These are phyloP conservation scores for Globisporangium abappressorium DNA, from an alignment of 352 stramenopile species.

Conservation along the genomic window DNA sequence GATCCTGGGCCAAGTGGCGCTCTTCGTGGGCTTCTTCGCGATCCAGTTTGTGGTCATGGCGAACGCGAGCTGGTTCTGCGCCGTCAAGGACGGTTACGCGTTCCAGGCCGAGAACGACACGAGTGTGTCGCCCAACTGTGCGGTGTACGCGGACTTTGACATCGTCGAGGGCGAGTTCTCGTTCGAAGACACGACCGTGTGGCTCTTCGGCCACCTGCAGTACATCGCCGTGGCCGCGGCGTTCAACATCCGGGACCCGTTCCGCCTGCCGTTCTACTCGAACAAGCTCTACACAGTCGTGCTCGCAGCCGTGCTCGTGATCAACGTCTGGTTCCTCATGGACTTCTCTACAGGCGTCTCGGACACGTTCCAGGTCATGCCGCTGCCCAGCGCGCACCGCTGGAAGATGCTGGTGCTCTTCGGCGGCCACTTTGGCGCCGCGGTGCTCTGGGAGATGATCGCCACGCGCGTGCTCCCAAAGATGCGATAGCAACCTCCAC, in stretches of 20 bases:
- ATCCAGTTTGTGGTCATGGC: conserved; percentile 26
- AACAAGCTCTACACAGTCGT: conserved; percentile 36
- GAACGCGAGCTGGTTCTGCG: conserved; percentile 46
- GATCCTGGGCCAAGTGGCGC: conserved; percentile 39
- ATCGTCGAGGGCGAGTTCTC: conserved; percentile 34
- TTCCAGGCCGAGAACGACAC: conserved; percentile 24
- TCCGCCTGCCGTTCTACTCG: conserved; percentile 45
- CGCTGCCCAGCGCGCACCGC: conserved; percentile 34
- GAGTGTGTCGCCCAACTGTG: conserved; percentile 10
- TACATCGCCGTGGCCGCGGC: conserved; percentile 52
- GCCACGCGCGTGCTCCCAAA: conserved; percentile 24
- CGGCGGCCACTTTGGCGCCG: conserved; percentile 25
- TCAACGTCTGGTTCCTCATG: conserved; percentile 58
- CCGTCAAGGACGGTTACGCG: conserved; percentile 25
- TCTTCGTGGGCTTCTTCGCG: conserved; percentile 53
- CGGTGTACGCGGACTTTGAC: conserved; percentile 21
- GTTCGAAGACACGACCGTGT: conserved; percentile 50
- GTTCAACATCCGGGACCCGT: conserved; percentile 56
- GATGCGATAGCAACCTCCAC: conserved; percentile 9
- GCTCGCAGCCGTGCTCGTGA: conserved; percentile 22
- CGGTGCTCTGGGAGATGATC: conserved; percentile 28
- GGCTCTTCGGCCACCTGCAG: conserved; percentile 54
- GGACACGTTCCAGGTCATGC: conserved; percentile 44
- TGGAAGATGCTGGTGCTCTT: conserved; percentile 46
- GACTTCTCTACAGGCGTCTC: conserved; percentile 34